Base-by-base conservation (phyloP, 768 basidiomycete species). In the Hygrocybe punicea region DNA sequence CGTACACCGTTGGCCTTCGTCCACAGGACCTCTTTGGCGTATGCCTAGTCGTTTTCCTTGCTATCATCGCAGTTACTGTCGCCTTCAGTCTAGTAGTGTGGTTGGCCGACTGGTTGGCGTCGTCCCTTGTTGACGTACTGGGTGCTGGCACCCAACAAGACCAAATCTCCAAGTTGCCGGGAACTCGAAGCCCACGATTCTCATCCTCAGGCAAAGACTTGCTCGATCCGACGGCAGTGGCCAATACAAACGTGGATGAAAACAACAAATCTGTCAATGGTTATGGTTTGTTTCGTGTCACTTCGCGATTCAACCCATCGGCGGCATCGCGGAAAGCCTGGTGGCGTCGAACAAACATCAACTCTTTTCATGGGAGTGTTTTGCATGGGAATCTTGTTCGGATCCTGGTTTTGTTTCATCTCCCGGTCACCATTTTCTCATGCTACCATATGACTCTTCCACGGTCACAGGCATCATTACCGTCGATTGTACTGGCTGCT, bases 391-490 rank as follows among this genome's bases (percentile, higher is more conserved):
- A 97, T 71, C 84, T 98, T 58, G 86, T 95, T 57, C 89, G 96
- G 58, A 77, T 98, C 56, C 82, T 98, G 42, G 79, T 97, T 37
- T 76, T 95, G 34, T 98, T 99, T 75, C 96, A 99, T 71, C 83
- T 98, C 17, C 96, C 96, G 6, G 81, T 98, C 57, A 96, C 93
- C 35, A 83, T 93, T 51, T 96, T 96, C 72, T 91, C 93, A 3
- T 85, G 83, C 59, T 98, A 93, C 70, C 87, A 94, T 66, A 86
- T 94, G 80, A 82, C 84, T 10, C 71, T 85, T 33, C 78, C 81
- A 16, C 76, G 74, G 6, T 68, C 76, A 2, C 70, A 77, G 2
- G 80, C 83, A 1, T 80, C 84, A 2, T 64, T 81, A 23, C 73
- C 82, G 4, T 85, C 90, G 23, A 81, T 89, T 51, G 84, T 84